These are phyloP conservation scores for Colletotrichum cereale DNA, from an alignment of 2,329 filamentous ascomycete genomes.

Conservation along the genomic window DNA sequence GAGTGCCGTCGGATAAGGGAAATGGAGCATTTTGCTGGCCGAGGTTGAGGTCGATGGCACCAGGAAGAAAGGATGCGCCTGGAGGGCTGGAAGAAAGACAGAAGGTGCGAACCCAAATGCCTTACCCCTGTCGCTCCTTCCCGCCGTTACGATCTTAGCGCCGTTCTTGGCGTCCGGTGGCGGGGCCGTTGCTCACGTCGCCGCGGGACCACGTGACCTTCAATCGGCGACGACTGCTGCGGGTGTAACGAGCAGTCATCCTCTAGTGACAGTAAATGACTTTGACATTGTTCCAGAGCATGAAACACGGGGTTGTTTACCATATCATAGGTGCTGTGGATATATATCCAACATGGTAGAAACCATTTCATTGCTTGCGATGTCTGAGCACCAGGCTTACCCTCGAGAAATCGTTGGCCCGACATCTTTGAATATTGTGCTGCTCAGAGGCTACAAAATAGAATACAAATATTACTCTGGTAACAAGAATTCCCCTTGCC, in stretches of 20 bases:
- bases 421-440: not conserved
- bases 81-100: not conserved
- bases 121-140: not conserved
- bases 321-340: not conserved
- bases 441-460: too few relatives aligned
- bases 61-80: not conserved
- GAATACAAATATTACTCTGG: not conserved
- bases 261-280: not conserved
- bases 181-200: slow-evolving; percentile 1
- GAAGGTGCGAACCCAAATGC: not conserved
- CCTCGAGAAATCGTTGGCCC: too few relatives aligned
- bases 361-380: too few relatives aligned
- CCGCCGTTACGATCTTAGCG: slow-evolving; percentile 14
- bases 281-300: not conserved
- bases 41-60: too few relatives aligned
- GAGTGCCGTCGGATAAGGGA: not conserved
- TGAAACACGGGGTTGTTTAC: not conserved
- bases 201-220: not conserved
- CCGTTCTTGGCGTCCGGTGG: slow-evolving; percentile 1
- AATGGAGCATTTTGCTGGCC: not conserved
- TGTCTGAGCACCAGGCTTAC: not conserved
- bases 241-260: not conserved
- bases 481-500: not conserved
- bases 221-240: not conserved
- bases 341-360: not conserved